Evolutionary conservation across 345 rosid species (phyloP).

Genomic region (Syzygium grande): DNA sequence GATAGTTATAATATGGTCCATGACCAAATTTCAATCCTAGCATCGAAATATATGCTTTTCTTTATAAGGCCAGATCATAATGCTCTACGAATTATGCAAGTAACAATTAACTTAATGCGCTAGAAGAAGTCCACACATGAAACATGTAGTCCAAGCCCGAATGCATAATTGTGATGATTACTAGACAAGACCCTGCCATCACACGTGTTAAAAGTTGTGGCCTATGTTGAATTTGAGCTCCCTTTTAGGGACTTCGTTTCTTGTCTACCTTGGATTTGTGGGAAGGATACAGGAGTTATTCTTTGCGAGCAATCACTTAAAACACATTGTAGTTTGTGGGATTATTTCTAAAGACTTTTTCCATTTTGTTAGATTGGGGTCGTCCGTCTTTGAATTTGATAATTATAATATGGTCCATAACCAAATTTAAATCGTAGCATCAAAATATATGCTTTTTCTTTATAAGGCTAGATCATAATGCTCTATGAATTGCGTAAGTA

Average conservation of each 20-base stretch:
- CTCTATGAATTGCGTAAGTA: background rate
- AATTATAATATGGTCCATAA: background rate
- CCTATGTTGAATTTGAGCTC: background rate
- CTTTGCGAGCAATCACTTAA: background rate
- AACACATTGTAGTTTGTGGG: background rate
- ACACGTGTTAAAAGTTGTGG: background rate
- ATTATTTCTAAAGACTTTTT: background rate
- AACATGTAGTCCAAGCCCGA: background rate
- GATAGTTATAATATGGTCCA: background rate
- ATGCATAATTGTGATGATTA: background rate
- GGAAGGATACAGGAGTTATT: background rate
- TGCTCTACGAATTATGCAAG: background rate
- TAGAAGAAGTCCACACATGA: background rate
- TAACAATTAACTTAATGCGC: background rate
- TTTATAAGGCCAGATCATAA: too few species aligned
- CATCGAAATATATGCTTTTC: too few species aligned
- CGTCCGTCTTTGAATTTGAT: background rate
- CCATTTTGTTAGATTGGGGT: background rate
- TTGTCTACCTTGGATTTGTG: background rate
- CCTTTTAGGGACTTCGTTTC: background rate
- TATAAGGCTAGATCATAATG: background rate
- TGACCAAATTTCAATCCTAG: background rate
- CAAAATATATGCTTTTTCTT: background rate
- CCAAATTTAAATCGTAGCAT: background rate
- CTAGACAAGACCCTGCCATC: background rate